Evolutionary conservation across 495 filamentous ascomycete genomes (phyloP), one percentile per base, ranked within the genome.

Genomic region (Cercophora samala): DNA sequence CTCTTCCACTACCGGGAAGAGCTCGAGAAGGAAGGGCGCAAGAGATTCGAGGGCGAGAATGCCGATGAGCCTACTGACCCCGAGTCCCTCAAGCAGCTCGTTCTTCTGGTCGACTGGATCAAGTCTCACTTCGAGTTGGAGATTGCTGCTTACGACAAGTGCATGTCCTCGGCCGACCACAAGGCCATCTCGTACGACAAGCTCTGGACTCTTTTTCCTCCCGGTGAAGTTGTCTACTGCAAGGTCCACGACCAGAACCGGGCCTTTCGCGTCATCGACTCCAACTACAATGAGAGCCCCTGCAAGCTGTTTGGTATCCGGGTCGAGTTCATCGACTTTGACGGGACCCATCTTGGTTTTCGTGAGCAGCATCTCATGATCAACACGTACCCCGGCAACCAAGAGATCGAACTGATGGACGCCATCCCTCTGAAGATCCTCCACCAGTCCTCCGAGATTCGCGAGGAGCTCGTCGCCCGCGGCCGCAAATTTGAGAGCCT

Each of bases 181-280:
- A 72, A 72, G 25, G 72, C 69, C 46, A 79, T 81, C 60, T 19
- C 72, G 4, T 79, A 73, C 66, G 74, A 78, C 21, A 56, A 70
- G 5, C 66, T 79, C 15, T 81, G 79, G 79, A 76, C 74, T 3
- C 69, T 79, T 21, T 79, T 77, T 70, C 70, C 70, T 1, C 74
- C 75, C 17, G 52, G 66, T 3, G 67, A 64, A 23, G 70, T 79
- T 52, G 66, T 74, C 5, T 62, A 74, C 65, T 62, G 61, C 64
- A 73, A 73, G 37, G n/a, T 73, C 3, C 60, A 73, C 17, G 55
- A 66, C 4, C 74, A 75, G 37, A 51, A 72, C 66, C 75, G 78
- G 26, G 77, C 74, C 2, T 75, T 73, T 62, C 73, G 70, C 18
- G 54, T 79, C 53, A 5, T 58, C 3, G 62, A 63, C 25, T 61